Evolutionary conservation across 305 asterid genomes (phyloP).

Genomic region (Euphrasia arctica): DNA sequence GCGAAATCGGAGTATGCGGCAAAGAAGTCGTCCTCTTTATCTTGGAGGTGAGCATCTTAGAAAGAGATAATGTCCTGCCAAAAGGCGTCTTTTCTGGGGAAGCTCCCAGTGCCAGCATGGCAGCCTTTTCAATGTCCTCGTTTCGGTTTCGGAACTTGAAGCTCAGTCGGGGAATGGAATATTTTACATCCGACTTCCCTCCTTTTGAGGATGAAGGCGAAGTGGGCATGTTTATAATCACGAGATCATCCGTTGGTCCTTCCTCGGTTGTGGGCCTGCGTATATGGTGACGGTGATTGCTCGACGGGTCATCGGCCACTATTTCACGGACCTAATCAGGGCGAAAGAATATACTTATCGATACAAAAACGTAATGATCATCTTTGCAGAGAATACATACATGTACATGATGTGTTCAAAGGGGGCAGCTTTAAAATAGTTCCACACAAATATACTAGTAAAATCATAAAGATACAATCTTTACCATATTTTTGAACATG

Average conservation of each 20-base stretch:
- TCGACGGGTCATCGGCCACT: slow-evolving; percentile 49
- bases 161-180: slow-evolving; percentile 73
- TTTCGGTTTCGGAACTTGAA: slow-evolving; percentile 64
- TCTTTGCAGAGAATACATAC: too few relatives aligned
- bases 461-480: slow-evolving; percentile 22
- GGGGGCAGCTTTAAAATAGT: slow-evolving; percentile 8
- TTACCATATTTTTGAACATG: slow-evolving; percentile 2
- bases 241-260: slow-evolving; percentile 42
- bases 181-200: slow-evolving; percentile 53
- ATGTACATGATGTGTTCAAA: neutral
- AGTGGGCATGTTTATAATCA: slow-evolving; percentile 51
- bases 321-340: slow-evolving; percentile 60
- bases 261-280: slow-evolving; percentile 36
- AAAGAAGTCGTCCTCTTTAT: slow-evolving; percentile 72
- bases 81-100: slow-evolving; percentile 54
- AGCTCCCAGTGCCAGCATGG: slow-evolving; percentile 69
- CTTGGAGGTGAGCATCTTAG: slow-evolving; percentile 57
- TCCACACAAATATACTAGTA: too few relatives aligned
- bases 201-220: slow-evolving; percentile 59
- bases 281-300: slow-evolving; percentile 32
- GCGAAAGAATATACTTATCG: slow-evolving; percentile 4
- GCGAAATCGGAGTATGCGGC: slow-evolving; percentile 65
- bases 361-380: neutral
- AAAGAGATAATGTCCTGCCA: slow-evolving; percentile 60
- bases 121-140: slow-evolving; percentile 73